A percentile compares a stretch with the other conserved stretches of the same genome.
Evolutionary conservation across 1,139 yeast genomes (phyloP).

Genomic region (Taiozyma sp.): DNA sequence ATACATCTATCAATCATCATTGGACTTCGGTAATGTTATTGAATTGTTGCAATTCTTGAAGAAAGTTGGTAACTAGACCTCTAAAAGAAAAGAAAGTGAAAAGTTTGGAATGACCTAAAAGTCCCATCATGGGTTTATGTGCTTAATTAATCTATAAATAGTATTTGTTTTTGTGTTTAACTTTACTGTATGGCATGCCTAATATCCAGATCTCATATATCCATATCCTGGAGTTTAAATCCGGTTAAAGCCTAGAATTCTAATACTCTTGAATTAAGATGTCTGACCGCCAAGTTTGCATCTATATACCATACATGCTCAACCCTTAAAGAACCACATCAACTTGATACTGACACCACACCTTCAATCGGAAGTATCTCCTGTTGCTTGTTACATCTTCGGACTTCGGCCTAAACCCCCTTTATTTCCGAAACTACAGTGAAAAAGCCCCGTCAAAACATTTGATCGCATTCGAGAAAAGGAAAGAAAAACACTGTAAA

Average conservation of each 20-base stretch:
- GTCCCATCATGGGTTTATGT: background rate
- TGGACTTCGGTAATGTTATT: slow-evolving; percentile 72
- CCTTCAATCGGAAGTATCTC: too few relatives aligned
- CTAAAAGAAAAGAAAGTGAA: background rate
- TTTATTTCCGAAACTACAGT: too few relatives aligned
- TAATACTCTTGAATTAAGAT: background rate
- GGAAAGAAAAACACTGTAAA: background rate
- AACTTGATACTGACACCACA: too few relatives aligned
- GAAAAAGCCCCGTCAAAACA: too few relatives aligned
- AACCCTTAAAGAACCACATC: too few relatives aligned
- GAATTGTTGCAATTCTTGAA: slow-evolving; percentile 47
- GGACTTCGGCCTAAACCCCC: too few relatives aligned
- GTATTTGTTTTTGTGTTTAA: background rate
- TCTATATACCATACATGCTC: too few relatives aligned
- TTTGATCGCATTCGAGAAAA: background rate
- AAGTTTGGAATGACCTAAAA: background rate
- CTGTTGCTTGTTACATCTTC: too few relatives aligned
- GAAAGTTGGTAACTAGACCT: background rate
- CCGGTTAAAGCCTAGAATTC: background rate
- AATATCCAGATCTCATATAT: too few relatives aligned
- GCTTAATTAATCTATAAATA: background rate
- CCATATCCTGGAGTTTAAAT: background rate
- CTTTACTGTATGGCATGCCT: background rate
- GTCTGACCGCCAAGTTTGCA: too few relatives aligned
- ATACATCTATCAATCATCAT: slow-evolving; percentile 82